Conservation (phyloP, 345 rosid genomes). For the Eucalyptus virginea region DNA sequence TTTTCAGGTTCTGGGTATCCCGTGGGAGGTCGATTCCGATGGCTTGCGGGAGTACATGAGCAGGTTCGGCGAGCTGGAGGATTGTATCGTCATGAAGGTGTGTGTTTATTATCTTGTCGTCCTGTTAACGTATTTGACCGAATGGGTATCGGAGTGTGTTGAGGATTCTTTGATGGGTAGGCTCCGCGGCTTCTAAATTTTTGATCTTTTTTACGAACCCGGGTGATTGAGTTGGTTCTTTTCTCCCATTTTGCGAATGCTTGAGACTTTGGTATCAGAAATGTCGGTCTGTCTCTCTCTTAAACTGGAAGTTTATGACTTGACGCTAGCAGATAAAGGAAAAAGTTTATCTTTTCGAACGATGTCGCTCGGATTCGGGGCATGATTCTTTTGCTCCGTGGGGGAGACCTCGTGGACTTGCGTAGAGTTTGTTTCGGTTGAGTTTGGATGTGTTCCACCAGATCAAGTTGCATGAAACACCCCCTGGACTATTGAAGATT, state of each 20-base stretch:
- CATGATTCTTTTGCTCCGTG: neutral
- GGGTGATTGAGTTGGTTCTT: neutral
- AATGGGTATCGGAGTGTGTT: neutral
- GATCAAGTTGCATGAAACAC: neutral
- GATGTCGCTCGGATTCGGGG: neutral
- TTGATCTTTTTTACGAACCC: neutral
- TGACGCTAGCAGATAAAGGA: neutral
- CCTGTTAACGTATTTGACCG: neutral
- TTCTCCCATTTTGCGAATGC: neutral
- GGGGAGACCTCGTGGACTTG: neutral
- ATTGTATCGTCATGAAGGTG: constrained; percentile 99
- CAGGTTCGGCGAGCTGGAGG: constrained; percentile 91
- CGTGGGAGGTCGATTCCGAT: constrained; percentile 93
- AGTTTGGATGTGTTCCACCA: neutral
- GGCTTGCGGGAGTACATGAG: constrained; percentile 88
- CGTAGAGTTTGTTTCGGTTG: neutral
- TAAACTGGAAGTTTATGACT: neutral
- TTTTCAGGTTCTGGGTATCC: constrained; percentile 80
- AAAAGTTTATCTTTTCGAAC: neutral
- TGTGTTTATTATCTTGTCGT: neutral
- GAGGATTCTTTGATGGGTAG: neutral
- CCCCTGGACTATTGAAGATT: neutral
- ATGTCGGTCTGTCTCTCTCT: neutral
- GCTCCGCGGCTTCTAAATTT: neutral
- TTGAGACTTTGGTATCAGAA: neutral